These are phyloP conservation scores for Annona cherimola DNA, from an alignment of 164 flowering plant species.

Conservation along the genomic window DNA sequence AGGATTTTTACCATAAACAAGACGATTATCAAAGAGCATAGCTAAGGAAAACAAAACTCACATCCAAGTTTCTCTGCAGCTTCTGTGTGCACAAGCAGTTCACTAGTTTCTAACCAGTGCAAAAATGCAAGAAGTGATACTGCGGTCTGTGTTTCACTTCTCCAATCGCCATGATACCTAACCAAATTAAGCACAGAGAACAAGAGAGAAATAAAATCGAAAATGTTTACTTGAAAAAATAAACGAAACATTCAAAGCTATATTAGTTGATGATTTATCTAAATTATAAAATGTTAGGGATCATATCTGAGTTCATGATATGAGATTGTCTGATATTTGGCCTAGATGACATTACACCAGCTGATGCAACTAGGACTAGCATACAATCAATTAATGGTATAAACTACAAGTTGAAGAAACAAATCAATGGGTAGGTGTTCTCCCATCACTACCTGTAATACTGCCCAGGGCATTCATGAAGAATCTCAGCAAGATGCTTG, in stretches of 20 bases:
- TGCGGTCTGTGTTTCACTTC: conserved; percentile 75
- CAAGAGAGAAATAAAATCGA: neutral
- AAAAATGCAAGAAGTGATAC: conserved; percentile 82
- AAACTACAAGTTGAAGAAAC: neutral
- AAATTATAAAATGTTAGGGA: neutral
- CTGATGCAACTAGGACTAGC: neutral
- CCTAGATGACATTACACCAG: neutral
- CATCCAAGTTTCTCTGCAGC: conserved; percentile 81
- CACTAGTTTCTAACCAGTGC: conserved; percentile 89
- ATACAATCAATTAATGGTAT: neutral
- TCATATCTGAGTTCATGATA: neutral
- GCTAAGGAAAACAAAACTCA: conserved; percentile 27
- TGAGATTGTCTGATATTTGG: neutral
- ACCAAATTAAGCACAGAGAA: conserved; percentile 2
- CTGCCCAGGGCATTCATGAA: conserved; percentile 63
- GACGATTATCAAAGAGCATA: neutral
- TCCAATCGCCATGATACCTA: conserved; percentile 98
- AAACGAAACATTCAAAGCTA: neutral
- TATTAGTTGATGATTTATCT: neutral
- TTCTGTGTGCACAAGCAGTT: conserved; percentile 73
- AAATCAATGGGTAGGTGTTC: neutral
- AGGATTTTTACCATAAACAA: neutral
- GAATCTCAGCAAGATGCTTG: conserved; percentile 50
- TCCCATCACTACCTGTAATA: conserved; percentile 55
- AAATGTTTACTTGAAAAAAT: too few species aligned